Percentiles rank a stretch among this genome's conserved stretches.
Evolutionary conservation across 2,329 filamentous ascomycete genomes (phyloP).

Genomic region (Exophiala sp.): DNA sequence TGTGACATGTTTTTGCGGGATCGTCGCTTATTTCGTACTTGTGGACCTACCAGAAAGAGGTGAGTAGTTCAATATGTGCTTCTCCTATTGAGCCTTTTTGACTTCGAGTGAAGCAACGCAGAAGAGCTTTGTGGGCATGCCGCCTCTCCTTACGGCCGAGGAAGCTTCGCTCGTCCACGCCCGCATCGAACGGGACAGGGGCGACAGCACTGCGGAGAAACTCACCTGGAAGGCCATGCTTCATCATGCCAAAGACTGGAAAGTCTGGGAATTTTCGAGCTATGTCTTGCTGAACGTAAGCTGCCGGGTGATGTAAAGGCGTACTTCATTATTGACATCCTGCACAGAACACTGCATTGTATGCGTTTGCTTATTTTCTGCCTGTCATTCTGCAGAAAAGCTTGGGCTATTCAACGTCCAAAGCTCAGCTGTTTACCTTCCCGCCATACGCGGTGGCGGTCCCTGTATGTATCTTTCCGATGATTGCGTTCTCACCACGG

Average conservation of each 20-base stretch:
- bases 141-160: conserved; percentile 10
- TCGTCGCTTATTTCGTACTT: conserved; percentile 57
- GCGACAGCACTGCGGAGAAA: conserved; percentile 49
- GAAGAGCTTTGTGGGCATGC: conserved; percentile 1
- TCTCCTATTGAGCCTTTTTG: not conserved
- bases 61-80: conserved; percentile 63
- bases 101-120: not conserved
- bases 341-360: not conserved
- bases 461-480: not conserved
- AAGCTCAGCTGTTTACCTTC: conserved; percentile 67
- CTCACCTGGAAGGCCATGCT: conserved; percentile 49
- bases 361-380: conserved; percentile 50
- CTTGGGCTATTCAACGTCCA: conserved; percentile 62
- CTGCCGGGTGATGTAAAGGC: not conserved
- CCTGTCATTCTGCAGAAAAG: conserved; percentile 65
- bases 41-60: conserved; percentile 71
- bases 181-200: conserved; percentile 51
- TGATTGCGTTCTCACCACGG: not conserved
- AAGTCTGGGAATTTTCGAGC: conserved; percentile 48
- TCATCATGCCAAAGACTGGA: conserved; percentile 45
- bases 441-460: conserved; percentile 59
- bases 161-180: conserved; percentile 32
- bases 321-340: not conserved
- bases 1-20: conserved; percentile 48
- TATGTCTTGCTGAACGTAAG: conserved; percentile 31